phyloP scores from a whole-genome alignment of 805 yeast genomes.

The Barnettozyma vustinii region DNA sequence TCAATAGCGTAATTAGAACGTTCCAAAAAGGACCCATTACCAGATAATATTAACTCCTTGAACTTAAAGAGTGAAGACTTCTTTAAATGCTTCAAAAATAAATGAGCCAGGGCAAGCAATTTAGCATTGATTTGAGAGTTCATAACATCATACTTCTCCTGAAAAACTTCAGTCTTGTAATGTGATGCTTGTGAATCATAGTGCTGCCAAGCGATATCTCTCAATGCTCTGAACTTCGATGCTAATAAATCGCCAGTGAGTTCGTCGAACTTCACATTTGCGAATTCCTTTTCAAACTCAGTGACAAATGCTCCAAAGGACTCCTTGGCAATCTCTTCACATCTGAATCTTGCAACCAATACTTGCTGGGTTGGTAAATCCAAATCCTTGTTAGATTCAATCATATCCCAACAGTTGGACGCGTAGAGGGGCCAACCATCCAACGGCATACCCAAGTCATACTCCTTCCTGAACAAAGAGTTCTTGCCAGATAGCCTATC shows the following conservation, averaged over 20 bases:
- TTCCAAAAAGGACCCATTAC: slow-evolving; percentile 27
- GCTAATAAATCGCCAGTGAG: slow-evolving; percentile 33
- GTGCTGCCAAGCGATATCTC: slow-evolving; percentile 39
- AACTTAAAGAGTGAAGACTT: slow-evolving; percentile 30
- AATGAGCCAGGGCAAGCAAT: slow-evolving; percentile 39
- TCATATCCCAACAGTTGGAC: slow-evolving; percentile 88
- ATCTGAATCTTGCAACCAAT: slow-evolving; percentile 87
- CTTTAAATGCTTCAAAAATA: slow-evolving; percentile 35
- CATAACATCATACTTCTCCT: slow-evolving; percentile 52
- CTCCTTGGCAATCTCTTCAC: slow-evolving; percentile 74
- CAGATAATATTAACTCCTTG: slow-evolving; percentile 18
- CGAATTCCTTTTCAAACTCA: slow-evolving; percentile 8
- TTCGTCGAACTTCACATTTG: slow-evolving; percentile 9
- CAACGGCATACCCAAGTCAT: slow-evolving; percentile 82
- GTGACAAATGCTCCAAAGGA: slow-evolving; percentile 22
- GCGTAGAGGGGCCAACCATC: slow-evolving; percentile 97
- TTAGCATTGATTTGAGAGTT: slow-evolving; percentile 41
- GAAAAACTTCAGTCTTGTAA: slow-evolving; percentile 62
- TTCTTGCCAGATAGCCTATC: slow-evolving; percentile 42
- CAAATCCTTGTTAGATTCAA: slow-evolving; percentile 85
- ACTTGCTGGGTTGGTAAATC: slow-evolving; percentile 97
- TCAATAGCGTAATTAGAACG: slow-evolving; percentile 31
- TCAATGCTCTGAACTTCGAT: slow-evolving; percentile 35
- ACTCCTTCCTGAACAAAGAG: slow-evolving; percentile 54
- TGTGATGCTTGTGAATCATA: slow-evolving; percentile 75